These are phyloP conservation scores for Pezicula radicicola DNA, from an alignment of 2,329 filamentous ascomycete species.

Conservation along the genomic window DNA sequence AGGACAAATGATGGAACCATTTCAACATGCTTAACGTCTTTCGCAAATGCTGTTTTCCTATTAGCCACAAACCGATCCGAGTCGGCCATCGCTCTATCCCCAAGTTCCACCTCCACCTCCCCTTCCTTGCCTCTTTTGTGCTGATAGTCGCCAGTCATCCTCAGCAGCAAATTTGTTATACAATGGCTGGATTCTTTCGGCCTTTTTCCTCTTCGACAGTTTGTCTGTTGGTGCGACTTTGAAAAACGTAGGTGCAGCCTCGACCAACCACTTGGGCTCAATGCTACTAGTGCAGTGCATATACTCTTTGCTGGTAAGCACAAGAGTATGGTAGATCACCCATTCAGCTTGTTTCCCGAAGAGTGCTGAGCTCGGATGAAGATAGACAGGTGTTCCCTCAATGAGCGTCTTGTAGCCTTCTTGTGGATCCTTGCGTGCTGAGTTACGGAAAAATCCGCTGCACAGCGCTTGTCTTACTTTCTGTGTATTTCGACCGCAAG, in stretches of 20 bases:
- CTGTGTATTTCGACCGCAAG: conserved; percentile 83
- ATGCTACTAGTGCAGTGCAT: conserved; percentile 94
- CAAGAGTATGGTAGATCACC: conserved; percentile 88
- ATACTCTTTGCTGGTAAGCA: conserved; percentile 95
- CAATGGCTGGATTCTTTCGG: conserved; percentile 90
- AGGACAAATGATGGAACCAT: too few relatives aligned
- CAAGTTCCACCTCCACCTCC: conserved; percentile 91
- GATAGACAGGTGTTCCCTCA: conserved; percentile 89
- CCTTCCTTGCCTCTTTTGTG: conserved; percentile 80
- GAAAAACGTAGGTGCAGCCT: conserved; percentile 98
- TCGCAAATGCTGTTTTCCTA: too few relatives aligned
- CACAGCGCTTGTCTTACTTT: conserved; percentile 88
- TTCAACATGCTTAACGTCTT: too few relatives aligned
- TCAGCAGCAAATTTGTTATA: conserved; percentile 90
- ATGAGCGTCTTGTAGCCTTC: conserved; percentile 98
- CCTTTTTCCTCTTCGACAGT: conserved; percentile 87
- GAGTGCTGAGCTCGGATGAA: conserved; percentile 87
- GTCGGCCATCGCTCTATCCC: conserved; percentile 50
- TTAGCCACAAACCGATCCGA: too few relatives aligned
- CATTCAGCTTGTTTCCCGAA: conserved; percentile 97
- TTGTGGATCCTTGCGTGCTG: conserved; percentile 89
- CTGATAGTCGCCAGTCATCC: conserved; percentile 91
- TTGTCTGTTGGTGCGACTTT: conserved; percentile 88
- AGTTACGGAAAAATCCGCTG: conserved; percentile 92
- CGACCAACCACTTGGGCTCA: conserved; percentile 91